A percentile compares a stretch with the other conserved stretches of the same genome.
phyloP scores from a whole-genome alignment of 1,139 yeast genomes.

The Komagataea norvegica region DNA sequence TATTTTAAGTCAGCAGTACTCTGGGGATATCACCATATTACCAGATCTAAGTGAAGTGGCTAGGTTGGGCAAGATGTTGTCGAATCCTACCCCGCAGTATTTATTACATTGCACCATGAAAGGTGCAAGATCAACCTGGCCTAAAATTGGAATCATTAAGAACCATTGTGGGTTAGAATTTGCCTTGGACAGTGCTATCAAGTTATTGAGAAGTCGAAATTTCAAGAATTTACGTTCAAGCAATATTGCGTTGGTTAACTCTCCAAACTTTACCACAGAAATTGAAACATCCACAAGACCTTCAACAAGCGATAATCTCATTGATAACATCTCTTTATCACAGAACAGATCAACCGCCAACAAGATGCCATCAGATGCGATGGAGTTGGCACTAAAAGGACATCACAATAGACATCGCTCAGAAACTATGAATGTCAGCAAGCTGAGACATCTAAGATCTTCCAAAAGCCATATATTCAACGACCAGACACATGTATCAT shows the following conservation, averaged over 20 bases:
- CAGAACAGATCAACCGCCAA: conserved; percentile 1
- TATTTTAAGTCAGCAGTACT: conserved; percentile 76
- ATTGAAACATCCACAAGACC: neutral
- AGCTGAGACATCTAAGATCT: conserved; percentile 16
- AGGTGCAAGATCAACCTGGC: conserved; percentile 95
- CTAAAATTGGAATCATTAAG: conserved; percentile 73
- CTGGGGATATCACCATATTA: conserved; percentile 89
- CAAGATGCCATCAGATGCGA: neutral
- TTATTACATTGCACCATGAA: conserved; percentile 65
- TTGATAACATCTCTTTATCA: conserved; percentile 3
- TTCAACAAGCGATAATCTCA: neutral
- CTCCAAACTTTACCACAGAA: conserved; percentile 16
- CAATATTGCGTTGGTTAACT: conserved; percentile 20
- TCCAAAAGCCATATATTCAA: no score
- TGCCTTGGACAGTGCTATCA: conserved; percentile 76
- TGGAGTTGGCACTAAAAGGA: conserved; percentile 1
- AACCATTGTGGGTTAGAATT: conserved; percentile 90
- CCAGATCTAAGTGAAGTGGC: conserved; percentile 59
- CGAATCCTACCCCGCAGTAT: conserved; percentile 77
- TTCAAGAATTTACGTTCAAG: conserved; percentile 20
- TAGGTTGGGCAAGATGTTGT: conserved; percentile 60
- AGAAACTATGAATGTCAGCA: conserved; percentile 19
- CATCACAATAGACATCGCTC: conserved; percentile 24
- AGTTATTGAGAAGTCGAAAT: conserved; percentile 55
- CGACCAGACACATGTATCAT: no score